These are phyloP conservation scores for Populus davidiana DNA, from an alignment of 345 rosid species.

Conservation along the genomic window DNA sequence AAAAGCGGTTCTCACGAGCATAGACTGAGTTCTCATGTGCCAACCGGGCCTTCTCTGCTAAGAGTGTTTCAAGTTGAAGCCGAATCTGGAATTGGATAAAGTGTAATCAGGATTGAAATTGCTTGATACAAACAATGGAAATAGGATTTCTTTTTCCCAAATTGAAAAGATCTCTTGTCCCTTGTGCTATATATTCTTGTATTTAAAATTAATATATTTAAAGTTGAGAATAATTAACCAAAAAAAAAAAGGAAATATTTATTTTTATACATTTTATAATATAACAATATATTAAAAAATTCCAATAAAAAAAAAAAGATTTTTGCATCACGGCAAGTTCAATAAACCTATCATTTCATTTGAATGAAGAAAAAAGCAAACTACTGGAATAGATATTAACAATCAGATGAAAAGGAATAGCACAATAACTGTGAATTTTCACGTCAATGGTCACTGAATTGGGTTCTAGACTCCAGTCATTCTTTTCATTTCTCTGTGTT, in stretches of 20 bases:
- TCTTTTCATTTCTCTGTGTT: not conserved
- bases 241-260: no score
- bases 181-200: no score
- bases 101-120: slow-evolving; percentile 1
- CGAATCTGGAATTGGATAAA: slow-evolving; percentile 19
- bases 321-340: no score
- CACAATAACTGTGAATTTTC: not conserved
- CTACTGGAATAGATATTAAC: not conserved
- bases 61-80: slow-evolving; percentile 33
- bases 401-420: not conserved
- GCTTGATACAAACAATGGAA: not conserved
- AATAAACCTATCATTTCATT: no score
- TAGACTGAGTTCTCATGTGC: slow-evolving; percentile 35
- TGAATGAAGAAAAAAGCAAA: no score
- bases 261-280: no score
- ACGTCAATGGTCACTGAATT: not conserved
- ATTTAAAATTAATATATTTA: no score
- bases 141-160: not conserved
- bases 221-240: no score
- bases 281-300: no score
- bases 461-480: not conserved
- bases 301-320: no score
- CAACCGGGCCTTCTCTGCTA: slow-evolving; percentile 35
- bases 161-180: not conserved
- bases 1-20: slow-evolving; percentile 36